phyloP scores from a whole-genome alignment of 371 early-diverging fungal genomes.

The Actinomucor elegans region DNA sequence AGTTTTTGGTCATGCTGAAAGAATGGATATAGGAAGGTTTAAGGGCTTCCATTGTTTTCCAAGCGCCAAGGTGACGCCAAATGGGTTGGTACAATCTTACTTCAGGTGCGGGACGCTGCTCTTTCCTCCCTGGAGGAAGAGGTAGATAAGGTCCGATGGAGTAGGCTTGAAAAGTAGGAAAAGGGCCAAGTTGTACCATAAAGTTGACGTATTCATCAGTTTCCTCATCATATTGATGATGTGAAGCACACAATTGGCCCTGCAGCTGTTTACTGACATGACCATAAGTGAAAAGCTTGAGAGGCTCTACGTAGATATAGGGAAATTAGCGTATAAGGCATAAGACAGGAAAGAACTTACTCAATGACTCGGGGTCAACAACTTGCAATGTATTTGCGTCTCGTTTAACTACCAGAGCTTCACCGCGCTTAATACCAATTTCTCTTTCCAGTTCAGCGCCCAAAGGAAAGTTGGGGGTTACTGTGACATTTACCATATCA shows the following conservation, averaged over 20 bases:
- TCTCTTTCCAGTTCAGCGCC: slow-evolving; percentile 33
- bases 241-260: slow-evolving; percentile 52
- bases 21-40: slow-evolving; percentile 64
- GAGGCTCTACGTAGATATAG: slow-evolving; percentile 51
- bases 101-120: slow-evolving; percentile 19
- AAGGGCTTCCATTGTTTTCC: slow-evolving; percentile 39
- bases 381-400: slow-evolving; percentile 64
- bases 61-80: slow-evolving; percentile 44
- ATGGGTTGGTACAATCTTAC: slow-evolving; percentile 39
- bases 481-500: slow-evolving; percentile 61
- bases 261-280: slow-evolving; percentile 48
- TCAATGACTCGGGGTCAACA: slow-evolving; percentile 47
- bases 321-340: too few relatives aligned
- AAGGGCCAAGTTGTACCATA: slow-evolving; percentile 45
- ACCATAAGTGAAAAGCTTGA: slow-evolving; percentile 50
- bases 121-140: slow-evolving; percentile 6
- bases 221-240: slow-evolving; percentile 51
- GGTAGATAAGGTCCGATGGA: slow-evolving; percentile 31
- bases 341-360: too few relatives aligned
- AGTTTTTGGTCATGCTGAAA: slow-evolving; percentile 62
- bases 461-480: slow-evolving; percentile 65
- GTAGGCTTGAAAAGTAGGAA: slow-evolving; percentile 43
- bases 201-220: slow-evolving; percentile 54
- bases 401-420: slow-evolving; percentile 47
- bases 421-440: slow-evolving; percentile 35